phyloP scores from a whole-genome alignment of 2,329 filamentous ascomycete species.

The Nigrospora osmanthi region DNA sequence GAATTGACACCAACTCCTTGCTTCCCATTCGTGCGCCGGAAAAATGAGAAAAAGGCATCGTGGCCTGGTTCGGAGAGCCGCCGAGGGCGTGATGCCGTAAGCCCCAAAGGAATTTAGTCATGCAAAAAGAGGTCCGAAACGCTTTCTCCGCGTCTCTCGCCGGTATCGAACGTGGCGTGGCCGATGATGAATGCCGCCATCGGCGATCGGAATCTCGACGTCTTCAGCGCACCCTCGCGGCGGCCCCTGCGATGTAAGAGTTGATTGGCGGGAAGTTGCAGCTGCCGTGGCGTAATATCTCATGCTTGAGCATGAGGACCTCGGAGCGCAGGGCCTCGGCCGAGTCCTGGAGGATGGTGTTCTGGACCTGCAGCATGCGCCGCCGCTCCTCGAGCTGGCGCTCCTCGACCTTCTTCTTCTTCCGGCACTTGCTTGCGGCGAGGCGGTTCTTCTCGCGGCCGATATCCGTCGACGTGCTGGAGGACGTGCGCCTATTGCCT shows the following conservation, averaged over 20 bases:
- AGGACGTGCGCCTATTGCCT: not conserved
- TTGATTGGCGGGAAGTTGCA: conserved; percentile 4
- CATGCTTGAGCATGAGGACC: conserved; percentile 1
- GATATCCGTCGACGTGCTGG: not conserved
- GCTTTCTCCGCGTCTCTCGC: too few relatives aligned
- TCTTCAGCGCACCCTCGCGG: not conserved
- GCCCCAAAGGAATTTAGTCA: too few relatives aligned
- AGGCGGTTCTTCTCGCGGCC: conserved; percentile 3
- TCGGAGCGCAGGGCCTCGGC: not conserved
- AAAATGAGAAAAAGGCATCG: too few relatives aligned
- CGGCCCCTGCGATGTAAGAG: not conserved
- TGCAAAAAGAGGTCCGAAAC: too few relatives aligned
- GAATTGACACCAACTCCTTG: too few relatives aligned
- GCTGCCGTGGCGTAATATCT: conserved; percentile 1
- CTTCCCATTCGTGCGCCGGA: too few relatives aligned
- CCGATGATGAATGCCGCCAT: too few relatives aligned
- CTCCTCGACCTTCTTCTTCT: conserved; percentile 4
- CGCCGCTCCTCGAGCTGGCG: not conserved
- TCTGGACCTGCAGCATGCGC: conserved; percentile 2
- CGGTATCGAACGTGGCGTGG: too few relatives aligned
- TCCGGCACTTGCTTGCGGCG: conserved; percentile 4
- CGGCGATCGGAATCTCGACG: not conserved
- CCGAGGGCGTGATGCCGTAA: too few relatives aligned
- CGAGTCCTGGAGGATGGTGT: conserved; percentile 2
- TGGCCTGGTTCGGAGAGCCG: too few relatives aligned